phyloP scores from a whole-genome alignment of 495 filamentous ascomycete genomes.

The Chaetomium tenue region DNA sequence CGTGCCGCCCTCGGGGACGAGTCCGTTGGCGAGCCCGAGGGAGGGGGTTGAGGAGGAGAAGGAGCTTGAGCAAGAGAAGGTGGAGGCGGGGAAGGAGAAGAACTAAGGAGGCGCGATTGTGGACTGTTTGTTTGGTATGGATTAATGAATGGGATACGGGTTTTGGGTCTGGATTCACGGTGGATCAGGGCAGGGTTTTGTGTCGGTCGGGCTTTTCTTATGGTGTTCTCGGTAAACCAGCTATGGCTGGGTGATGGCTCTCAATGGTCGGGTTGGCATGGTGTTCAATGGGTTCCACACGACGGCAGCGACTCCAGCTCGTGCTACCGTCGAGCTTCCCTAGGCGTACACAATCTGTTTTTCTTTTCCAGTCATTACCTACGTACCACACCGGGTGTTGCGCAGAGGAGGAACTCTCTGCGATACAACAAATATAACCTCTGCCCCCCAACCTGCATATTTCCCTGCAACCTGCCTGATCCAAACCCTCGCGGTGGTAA shows the following conservation, averaged over 20 bases:
- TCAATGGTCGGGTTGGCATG: neutral
- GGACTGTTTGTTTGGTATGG: neutral
- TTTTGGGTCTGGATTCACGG: neutral
- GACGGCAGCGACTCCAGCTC: conserved; percentile 2
- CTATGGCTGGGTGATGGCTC: neutral
- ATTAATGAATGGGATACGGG: neutral
- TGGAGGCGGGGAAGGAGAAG: neutral
- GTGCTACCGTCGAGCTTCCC: conserved; percentile 6
- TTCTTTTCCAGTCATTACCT: conserved; percentile 1
- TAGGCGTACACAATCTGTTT: conserved; percentile 1
- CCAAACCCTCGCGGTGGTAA: neutral
- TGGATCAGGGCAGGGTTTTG: neutral
- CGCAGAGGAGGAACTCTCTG: neutral
- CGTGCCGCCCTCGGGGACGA: conserved; percentile 40
- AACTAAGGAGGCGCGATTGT: neutral
- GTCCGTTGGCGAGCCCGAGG: conserved; percentile 60
- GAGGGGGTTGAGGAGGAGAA: conserved; percentile 34
- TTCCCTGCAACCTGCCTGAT: neutral
- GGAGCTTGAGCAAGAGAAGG: conserved; percentile 13
- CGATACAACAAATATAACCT: neutral
- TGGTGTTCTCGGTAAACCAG: neutral
- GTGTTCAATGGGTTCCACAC: neutral
- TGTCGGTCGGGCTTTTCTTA: neutral
- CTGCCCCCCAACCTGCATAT: neutral
- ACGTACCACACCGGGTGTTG: neutral